These are phyloP conservation scores for Closterium sp. DNA, from an alignment of 139 green algal genomes.

Conservation along the genomic window DNA sequence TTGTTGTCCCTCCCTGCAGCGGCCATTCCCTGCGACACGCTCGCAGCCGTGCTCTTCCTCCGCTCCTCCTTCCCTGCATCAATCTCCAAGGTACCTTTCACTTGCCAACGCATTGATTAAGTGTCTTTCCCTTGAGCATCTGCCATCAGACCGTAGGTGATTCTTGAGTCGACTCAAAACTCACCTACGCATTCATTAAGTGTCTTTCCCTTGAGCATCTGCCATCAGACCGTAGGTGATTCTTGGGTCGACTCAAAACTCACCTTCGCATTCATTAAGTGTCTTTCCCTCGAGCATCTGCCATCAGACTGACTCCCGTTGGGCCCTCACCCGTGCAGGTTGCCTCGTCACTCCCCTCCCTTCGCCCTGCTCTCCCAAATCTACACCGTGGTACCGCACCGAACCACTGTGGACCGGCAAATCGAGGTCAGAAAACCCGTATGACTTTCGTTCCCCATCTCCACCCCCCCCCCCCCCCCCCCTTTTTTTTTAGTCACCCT, in stretches of 20 bases:
- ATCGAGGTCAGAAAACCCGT: not conserved
- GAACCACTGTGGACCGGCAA: not conserved
- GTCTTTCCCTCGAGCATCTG: too few species aligned
- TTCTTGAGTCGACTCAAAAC: too few species aligned
- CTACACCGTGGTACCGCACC: not conserved
- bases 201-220: too few species aligned
- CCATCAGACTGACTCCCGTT: too few species aligned
- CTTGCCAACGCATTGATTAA: not conserved
- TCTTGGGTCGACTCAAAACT: too few species aligned
- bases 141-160: too few species aligned
- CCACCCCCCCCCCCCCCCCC: too few species aligned
- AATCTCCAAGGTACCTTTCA: not conserved
- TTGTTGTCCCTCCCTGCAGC: not conserved
- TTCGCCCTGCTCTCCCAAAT: not conserved
- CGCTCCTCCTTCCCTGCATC: not conserved
- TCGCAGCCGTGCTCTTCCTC: not conserved
- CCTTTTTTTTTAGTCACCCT: not conserved
- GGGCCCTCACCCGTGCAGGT: not conserved
- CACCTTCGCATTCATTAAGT: too few species aligned
- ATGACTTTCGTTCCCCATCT: too few species aligned
- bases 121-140: too few species aligned
- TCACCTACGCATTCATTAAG: too few species aligned
- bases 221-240: too few species aligned
- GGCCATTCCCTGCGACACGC: not conserved
- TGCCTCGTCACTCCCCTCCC: not conserved